These are phyloP conservation scores for Glaciozyma antarctica DNA, from an alignment of 768 basidiomycete species.

Conservation along the genomic window DNA sequence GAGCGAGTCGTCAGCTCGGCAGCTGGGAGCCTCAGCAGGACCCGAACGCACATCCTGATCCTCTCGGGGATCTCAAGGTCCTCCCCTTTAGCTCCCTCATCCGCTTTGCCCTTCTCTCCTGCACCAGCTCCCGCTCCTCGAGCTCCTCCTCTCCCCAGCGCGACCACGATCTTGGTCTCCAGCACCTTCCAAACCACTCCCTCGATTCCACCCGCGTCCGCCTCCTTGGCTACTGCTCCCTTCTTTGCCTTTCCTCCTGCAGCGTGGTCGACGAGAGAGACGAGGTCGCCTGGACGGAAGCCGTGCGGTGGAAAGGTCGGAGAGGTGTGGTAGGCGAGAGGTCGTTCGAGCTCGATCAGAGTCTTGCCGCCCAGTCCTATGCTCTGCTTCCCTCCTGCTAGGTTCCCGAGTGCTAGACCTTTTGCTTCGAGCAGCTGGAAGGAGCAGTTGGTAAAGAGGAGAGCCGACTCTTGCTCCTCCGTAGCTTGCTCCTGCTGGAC, in stretches of 20 bases:
- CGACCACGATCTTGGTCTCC: constrained; percentile 69
- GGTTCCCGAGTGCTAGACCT: constrained; percentile 55
- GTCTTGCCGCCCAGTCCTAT: constrained; percentile 88
- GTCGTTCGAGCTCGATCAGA: constrained; percentile 74
- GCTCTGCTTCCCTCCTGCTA: constrained; percentile 47
- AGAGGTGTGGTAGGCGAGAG: constrained; percentile 64
- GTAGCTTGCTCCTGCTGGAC: constrained; percentile 64
- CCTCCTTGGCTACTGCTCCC: not conserved
- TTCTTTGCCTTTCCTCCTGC: not conserved
- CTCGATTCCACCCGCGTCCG: not conserved
- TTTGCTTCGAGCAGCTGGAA: constrained; percentile 78
- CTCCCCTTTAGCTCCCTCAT: constrained; percentile 1
- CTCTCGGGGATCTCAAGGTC: not conserved
- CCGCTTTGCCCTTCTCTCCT: constrained; percentile 48
- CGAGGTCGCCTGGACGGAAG: constrained; percentile 80
- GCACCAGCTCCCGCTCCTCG: constrained; percentile 68
- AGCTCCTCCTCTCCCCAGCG: constrained; percentile 48
- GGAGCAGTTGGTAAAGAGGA: constrained; percentile 71
- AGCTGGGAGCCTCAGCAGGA: not conserved
- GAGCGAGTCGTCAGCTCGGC: not conserved
- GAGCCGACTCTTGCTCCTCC: constrained; percentile 69
- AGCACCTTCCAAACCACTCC: constrained; percentile 49
- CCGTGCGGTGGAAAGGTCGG: constrained; percentile 74
- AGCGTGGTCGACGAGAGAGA: not conserved
- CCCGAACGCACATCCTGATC: not conserved